A percentile compares a stretch with the other conserved stretches of the same genome.
Evolutionary conservation across 768 basidiomycete species (phyloP).

Genomic region (Tricholoma sp.): DNA sequence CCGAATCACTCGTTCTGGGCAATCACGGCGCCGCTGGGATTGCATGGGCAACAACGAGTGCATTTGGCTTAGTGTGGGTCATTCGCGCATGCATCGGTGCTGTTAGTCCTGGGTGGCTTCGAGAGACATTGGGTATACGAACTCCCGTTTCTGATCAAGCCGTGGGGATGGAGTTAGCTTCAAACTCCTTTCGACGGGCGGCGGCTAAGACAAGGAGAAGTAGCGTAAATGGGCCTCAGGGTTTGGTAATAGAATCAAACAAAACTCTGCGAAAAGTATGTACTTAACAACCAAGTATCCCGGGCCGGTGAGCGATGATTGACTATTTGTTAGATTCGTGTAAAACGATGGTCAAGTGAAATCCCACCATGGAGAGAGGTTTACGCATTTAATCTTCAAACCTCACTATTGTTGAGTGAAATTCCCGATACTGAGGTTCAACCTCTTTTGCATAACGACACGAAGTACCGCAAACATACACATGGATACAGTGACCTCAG

Average conservation of each 20-base stretch:
- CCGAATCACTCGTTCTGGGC: no score
- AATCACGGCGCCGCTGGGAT: no score
- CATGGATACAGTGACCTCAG: background rate
- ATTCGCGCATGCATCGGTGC: constrained; percentile 21
- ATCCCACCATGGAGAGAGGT: background rate
- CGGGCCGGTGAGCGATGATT: background rate
- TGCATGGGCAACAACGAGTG: no score
- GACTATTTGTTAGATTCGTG: background rate
- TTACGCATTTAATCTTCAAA: background rate
- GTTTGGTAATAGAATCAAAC: no score
- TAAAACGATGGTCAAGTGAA: background rate
- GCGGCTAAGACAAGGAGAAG: background rate
- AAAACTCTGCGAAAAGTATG: background rate
- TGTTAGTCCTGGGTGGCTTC: constrained; percentile 20
- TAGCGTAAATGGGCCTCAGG: background rate
- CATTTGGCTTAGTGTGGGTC: constrained; percentile 22
- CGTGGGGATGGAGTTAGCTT: background rate
- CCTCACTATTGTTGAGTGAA: background rate
- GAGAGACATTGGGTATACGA: no score
- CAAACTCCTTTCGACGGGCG: background rate
- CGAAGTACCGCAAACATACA: background rate
- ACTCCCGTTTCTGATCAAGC: constrained; percentile 5
- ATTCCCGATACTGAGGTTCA: background rate
- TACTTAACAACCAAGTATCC: background rate
- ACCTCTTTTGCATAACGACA: background rate